Conservation (phyloP, 352 stramenopile genomes). For the Globisporangium cylindrosporum region DNA sequence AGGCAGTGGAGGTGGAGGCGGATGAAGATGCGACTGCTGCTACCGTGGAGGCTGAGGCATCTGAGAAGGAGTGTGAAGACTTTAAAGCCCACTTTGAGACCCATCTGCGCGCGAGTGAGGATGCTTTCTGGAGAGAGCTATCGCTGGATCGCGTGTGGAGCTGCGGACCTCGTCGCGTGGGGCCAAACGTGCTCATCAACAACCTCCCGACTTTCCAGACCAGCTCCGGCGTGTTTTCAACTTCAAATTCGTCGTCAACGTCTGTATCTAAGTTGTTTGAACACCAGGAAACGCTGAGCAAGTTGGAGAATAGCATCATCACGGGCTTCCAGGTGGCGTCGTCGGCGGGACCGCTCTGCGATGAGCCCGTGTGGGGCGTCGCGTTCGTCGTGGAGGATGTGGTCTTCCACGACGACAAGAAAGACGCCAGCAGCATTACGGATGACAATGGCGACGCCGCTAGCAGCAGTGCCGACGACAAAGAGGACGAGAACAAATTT, state of each 20-base stretch:
- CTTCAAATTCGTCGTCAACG: neutral
- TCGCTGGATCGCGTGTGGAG: constrained; percentile 63
- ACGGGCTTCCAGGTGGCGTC: constrained; percentile 84
- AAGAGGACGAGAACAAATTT: constrained; percentile 38
- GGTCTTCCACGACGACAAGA: constrained; percentile 42
- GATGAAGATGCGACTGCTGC: neutral
- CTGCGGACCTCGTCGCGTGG: constrained; percentile 66
- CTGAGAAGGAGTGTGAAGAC: constrained; percentile 15
- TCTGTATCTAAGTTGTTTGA: neutral
- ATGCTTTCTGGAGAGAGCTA: constrained; percentile 55
- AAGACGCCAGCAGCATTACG: constrained; percentile 15
- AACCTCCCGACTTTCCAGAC: constrained; percentile 48
- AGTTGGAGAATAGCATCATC: constrained; percentile 78
- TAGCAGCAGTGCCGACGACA: constrained; percentile 13
- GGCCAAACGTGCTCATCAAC: constrained; percentile 78
- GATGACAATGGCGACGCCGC: constrained; percentile 20
- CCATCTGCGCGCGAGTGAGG: constrained; percentile 41
- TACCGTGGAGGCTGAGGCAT: constrained; percentile 8
- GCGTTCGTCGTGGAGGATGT: constrained; percentile 87
- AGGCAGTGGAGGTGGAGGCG: neutral
- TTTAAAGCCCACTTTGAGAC: constrained; percentile 46
- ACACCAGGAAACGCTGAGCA: constrained; percentile 35
- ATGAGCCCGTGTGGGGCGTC: constrained; percentile 90
- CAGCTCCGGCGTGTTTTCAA: constrained; percentile 10
- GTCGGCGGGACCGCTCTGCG: constrained; percentile 81